A percentile compares a stretch with the other conserved stretches of the same genome.
These are phyloP conservation scores for Leccinum huronense DNA, from an alignment of 1,284 basidiomycete species.

Conservation along the genomic window DNA sequence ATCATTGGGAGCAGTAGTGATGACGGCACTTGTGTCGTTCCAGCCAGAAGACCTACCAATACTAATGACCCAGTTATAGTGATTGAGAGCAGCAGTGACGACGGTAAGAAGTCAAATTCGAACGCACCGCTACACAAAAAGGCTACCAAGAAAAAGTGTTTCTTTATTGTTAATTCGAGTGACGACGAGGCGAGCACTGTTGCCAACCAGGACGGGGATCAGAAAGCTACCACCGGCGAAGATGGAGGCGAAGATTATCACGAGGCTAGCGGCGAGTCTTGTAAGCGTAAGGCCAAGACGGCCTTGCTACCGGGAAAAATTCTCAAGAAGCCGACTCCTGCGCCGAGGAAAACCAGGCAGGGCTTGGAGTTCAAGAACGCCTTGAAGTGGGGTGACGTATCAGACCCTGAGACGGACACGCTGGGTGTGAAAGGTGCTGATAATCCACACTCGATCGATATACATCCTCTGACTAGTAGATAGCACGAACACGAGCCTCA, in stretches of 20 bases:
- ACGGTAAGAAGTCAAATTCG: too few species aligned
- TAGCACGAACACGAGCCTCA: too few species aligned
- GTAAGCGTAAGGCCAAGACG: conserved; percentile 4
- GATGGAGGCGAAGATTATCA: not conserved
- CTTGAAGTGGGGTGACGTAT: not conserved
- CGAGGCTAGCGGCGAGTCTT: not conserved
- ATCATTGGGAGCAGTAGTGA: conserved; percentile 4
- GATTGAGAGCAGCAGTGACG: too few species aligned
- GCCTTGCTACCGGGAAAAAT: not conserved
- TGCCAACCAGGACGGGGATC: not conserved
- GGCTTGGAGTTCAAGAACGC: not conserved
- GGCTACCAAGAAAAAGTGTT: not conserved
- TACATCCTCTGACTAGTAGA: too few species aligned
- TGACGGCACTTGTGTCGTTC: not conserved
- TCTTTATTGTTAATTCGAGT: not conserved
- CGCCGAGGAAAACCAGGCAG: not conserved
- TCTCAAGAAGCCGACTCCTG: too few species aligned
- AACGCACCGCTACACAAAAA: not conserved
- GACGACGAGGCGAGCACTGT: not conserved
- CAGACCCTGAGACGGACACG: not conserved
- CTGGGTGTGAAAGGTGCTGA: not conserved
- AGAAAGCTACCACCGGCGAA: not conserved
- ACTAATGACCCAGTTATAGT: too few species aligned
- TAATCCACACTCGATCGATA: too few species aligned
- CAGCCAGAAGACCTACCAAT: not conserved